Evolutionary conservation across 345 rosid genomes (phyloP), one percentile per base, ranked within the genome.

Genomic region (Ceriops decandra): DNA sequence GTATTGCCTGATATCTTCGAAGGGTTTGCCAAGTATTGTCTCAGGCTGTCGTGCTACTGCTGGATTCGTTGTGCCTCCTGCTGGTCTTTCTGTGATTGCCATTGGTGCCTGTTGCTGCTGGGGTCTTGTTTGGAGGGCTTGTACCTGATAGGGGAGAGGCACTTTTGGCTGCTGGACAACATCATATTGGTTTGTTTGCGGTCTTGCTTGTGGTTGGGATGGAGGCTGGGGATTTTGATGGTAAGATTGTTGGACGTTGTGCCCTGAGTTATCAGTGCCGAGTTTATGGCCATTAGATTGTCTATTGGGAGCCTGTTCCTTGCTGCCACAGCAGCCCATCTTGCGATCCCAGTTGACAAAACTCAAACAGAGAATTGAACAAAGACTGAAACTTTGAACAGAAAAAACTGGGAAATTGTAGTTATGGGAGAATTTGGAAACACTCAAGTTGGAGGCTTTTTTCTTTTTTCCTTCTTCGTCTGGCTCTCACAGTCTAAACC

Each of bases 311-410:
- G 70, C 51, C 46, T 67, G 77, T 65, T 74, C 75, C 63, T 81
- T 90, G 73, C 91, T 85, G 58, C 76, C 71, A 46, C 66, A 70
- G 60, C 93, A 88, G 74, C 92, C 96, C 96, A 90, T 90, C 60
- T 62, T 24, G n/a, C 3, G 59, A 56, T 24, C 59, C 24, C 24
- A 42, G 49, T 24, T 56, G 59, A 52, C 38, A 38, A 38, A 63
- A 61, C 38, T 6, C 19, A 61, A 33, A 64, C 47, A 61, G 32
- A 22, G 64, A 57, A 46, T n/a, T 26, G 53, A 42, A 3, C 8
- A 65, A 57, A 66, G 54, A 27, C 28, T 20, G 27, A 33, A n/a
- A 7, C 57, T 72, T 72, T 49, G 51, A 27, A 63, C 28, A 16
- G 3, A 13, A 33, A 24, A 13, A 7, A 19, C 35, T 17, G 13